Base-by-base conservation (phyloP, 2,329 filamentous ascomycete species). In the Elsinoe ampelina region DNA sequence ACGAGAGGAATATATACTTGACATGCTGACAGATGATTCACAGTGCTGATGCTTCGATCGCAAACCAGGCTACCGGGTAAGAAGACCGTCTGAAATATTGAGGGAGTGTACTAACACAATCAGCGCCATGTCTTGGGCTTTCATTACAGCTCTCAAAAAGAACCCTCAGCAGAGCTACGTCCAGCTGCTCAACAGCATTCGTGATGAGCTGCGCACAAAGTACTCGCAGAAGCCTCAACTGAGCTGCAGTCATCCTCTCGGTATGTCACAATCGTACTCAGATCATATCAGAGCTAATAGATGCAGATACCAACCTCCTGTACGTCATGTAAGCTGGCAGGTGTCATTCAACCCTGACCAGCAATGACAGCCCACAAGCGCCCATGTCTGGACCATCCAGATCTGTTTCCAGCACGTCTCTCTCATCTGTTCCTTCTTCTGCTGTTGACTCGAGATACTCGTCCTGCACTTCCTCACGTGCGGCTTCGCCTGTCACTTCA, bases 131-230 rank as follows among this genome's bases (percentile, higher is more conserved):
- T 95, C 90, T 2, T 96, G 87, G 83, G 93, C 93, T 1, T 98
- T 98, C 71, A 93, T 98, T 71, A 84, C 80, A 1, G 86, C 91
- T 17, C 80, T 97, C 67, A 91, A 87, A 77, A 89, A 91, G 76
- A 95, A 95, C 68, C 89, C 89, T 0, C 86, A 95, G 69, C 93
- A 97, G 76, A 95, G 87, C 74, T 98, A 98, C 68, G 88, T 97
- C 52, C 85, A 96, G 76, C 77, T 98, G 58, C 80, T 98, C 63
- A 97, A 96, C 78, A 95, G 85, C 72, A 91, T 98, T 66, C 87
- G 93, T 58, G 91, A 95, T 58, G 85, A 96, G 67, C 77, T 98
- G 58, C 77, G 87, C 63, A 82, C 82, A 38, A 93, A 95, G 71
- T 98, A 98, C 71, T 80, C 81, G 7, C 93, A 98, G 74, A 95